Base-by-base conservation (phyloP, 2,329 filamentous ascomycete genomes). In the Fusarium kyushuense region DNA sequence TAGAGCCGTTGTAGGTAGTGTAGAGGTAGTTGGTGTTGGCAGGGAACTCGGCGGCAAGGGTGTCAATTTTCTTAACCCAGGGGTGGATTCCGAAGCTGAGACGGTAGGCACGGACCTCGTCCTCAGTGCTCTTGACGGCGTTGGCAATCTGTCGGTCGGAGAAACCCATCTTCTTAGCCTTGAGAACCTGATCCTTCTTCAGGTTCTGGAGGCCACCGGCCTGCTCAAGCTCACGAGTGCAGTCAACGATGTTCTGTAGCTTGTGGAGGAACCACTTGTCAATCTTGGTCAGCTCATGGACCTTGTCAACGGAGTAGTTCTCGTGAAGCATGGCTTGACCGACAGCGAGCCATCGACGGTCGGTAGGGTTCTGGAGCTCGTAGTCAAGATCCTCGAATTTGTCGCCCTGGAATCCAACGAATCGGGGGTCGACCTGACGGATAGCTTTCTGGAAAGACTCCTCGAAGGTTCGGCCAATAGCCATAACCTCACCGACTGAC, bases 211-310 rank as follows among this genome's bases (percentile, higher is more conserved):
- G 86, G 75, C 90, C 92, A 71, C 94, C 94, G 63, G 93, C 89
- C 32, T 91, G 88, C 83, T 97, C 89, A 66, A 99, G 89, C 79
- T 97, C 92, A 71, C 89, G 89, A 63, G 92, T 93, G 83, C 92
- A 94, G 80, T 98, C 89, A 53, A 97, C 96, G 75, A 99, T 92
- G 84, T 98, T 98, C 83, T 97, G 90, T 52, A 99, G 89, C 87
- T 99, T 98, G 89, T 97, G 89, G 74, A 99, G 83, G 86, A 99
- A 99, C 96, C 96, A 98, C 83, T 97, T 97, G 84, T 98, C 96
- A 75, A 99, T 99, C 87, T 97, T 97, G 82, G 92, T 97, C 73
- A 99, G 84, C 9, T 97, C 93, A 78, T 98, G 94, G 17, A 99
- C 86, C 79, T 87, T 90, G 70, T 99, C 95, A 46, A 97, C 94